phyloP scores from a whole-genome alignment of 106 monocot species.

The Xerophyta viscosa region DNA sequence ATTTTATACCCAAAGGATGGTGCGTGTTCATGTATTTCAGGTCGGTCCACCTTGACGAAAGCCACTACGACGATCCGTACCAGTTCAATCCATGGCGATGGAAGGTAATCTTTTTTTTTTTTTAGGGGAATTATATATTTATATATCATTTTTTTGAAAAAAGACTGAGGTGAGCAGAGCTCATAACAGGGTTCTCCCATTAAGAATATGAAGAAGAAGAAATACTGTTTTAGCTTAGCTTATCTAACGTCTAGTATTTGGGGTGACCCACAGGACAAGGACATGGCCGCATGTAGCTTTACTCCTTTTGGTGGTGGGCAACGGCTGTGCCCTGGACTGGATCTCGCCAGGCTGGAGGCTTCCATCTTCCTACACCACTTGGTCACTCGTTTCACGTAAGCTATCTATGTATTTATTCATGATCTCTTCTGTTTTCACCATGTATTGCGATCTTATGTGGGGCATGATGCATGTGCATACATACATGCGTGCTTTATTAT shows the following conservation, averaged over 20 bases:
- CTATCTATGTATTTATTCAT: too few relatives aligned
- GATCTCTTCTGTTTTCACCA: too few relatives aligned
- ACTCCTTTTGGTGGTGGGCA: constrained; percentile 97
- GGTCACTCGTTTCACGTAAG: constrained; percentile 86
- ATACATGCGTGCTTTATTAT: too few relatives aligned
- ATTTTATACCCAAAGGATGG: constrained; percentile 92
- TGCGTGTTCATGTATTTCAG: constrained; percentile 84
- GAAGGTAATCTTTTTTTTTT: too few relatives aligned
- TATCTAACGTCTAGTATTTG: too few relatives aligned
- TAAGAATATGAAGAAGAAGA: too few relatives aligned
- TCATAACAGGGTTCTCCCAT: too few relatives aligned
- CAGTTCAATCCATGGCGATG: constrained; percentile 93
- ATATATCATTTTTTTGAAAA: neutral
- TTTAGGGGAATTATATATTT: too few relatives aligned
- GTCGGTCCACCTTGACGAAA: constrained; percentile 76
- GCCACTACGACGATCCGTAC: constrained; percentile 53
- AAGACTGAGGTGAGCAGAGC: too few relatives aligned
- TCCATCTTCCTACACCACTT: constrained; percentile 94
- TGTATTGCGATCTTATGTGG: too few relatives aligned
- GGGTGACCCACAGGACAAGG: constrained; percentile 58
- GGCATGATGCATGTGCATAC: too few relatives aligned
- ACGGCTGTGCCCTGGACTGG: constrained; percentile 91
- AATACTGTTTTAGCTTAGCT: neutral
- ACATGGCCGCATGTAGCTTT: constrained; percentile 43
- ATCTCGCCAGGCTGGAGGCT: constrained; percentile 97